These are phyloP conservation scores for Allium sativum DNA, from an alignment of 106 monocot species.

Conservation along the genomic window DNA sequence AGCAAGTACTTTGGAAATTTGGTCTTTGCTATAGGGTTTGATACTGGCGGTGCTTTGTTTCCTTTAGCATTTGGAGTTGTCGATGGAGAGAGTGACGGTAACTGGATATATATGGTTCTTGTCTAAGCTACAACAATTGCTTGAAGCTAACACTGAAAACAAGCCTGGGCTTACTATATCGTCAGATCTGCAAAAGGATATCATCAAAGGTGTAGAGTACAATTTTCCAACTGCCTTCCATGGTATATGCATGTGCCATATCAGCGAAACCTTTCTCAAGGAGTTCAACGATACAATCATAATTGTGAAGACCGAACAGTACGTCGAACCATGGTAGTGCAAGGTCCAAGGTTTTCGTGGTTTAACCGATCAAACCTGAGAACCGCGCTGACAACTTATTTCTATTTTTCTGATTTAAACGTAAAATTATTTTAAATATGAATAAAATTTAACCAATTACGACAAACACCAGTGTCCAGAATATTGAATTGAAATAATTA, in stretches of 20 bases:
- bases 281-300: constrained; percentile 85
- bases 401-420: too few relatives aligned
- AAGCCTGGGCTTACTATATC: constrained; percentile 93
- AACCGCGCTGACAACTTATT: too few relatives aligned
- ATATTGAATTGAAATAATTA: too few relatives aligned
- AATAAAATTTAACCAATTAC: too few relatives aligned
- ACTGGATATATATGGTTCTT: constrained; percentile 99
- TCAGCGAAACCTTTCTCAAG: constrained; percentile 81
- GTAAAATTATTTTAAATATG: too few relatives aligned
- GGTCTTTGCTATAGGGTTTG: constrained; percentile 87
- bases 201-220: constrained; percentile 83
- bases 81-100: constrained; percentile 90
- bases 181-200: constrained; percentile 80
- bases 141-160: constrained; percentile 84
- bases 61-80: constrained; percentile 96
- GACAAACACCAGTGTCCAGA: too few relatives aligned
- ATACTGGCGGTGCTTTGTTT: constrained; percentile 85
- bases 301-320: too few relatives aligned
- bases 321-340: too few relatives aligned
- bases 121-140: constrained; percentile 66
- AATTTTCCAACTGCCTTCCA: constrained; percentile 98
- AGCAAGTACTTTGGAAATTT: constrained; percentile 93
- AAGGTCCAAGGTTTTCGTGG: too few relatives aligned
- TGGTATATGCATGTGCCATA: constrained; percentile 89
- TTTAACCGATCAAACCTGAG: too few relatives aligned